A percentile compares a stretch with the other conserved stretches of the same genome.
phyloP scores from a whole-genome alignment of 805 yeast species.

The Metschnikowia sp. region DNA sequence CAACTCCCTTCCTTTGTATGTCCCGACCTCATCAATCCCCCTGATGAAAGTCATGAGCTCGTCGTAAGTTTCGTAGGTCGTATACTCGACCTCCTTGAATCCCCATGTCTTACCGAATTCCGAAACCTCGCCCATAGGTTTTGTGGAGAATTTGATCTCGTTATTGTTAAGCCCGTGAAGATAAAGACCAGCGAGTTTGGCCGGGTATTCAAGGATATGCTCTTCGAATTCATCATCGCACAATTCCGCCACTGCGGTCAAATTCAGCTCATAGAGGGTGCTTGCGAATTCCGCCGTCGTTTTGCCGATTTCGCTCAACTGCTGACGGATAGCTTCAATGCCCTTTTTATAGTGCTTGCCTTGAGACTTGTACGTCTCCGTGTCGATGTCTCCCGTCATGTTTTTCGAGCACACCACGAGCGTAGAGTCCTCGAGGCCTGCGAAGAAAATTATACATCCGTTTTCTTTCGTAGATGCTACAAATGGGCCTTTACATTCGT shows the following conservation, averaged over 20 bases:
- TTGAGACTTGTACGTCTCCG: slow-evolving; percentile 5
- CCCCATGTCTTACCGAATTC: slow-evolving; percentile 67
- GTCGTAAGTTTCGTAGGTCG: slow-evolving; percentile 35
- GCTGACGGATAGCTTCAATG: slow-evolving; percentile 51
- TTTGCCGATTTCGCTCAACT: slow-evolving; percentile 42
- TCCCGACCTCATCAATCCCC: slow-evolving; percentile 60
- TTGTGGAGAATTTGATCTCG: slow-evolving; percentile 58
- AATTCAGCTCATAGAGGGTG: slow-evolving; percentile 44
- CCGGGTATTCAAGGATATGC: slow-evolving; percentile 75
- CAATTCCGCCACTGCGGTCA: slow-evolving; percentile 87
- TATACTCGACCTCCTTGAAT: slow-evolving; percentile 55
- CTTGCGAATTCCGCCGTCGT: slow-evolving; percentile 52
- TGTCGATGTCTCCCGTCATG: slow-evolving; percentile 59
- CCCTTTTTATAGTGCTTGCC: slow-evolving; percentile 79
- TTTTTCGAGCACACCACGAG: slow-evolving; percentile 89
- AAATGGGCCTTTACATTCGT: slow-evolving; percentile 67
- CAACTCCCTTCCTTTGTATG: slow-evolving; percentile 65
- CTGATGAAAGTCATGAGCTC: slow-evolving; percentile 52
- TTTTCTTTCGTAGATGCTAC: slow-evolving; percentile 81
- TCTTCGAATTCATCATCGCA: slow-evolving; percentile 95
- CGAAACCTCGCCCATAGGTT: slow-evolving; percentile 56
- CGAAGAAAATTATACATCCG: slow-evolving; percentile 85
- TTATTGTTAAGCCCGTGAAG: slow-evolving; percentile 85
- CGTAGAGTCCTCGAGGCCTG: slow-evolving; percentile 74
- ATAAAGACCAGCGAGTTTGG: slow-evolving; percentile 73